Evolutionary conservation across 176 grass and related monocot genomes (phyloP).

Genomic region (Phoenix dactylifera): DNA sequence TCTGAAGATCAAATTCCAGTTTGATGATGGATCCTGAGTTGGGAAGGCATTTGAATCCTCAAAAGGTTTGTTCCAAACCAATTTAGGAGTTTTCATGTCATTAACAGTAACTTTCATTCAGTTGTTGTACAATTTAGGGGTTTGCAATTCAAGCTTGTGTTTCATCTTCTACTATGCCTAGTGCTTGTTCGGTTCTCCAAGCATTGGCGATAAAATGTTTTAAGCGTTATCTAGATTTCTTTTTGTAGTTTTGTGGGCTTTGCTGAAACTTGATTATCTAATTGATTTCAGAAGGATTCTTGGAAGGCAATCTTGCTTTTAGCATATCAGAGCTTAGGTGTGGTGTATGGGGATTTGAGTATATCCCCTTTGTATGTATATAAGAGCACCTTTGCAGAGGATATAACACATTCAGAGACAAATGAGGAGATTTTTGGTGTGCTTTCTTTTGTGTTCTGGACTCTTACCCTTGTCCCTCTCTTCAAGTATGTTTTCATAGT

Average conservation of each 20-base stretch:
- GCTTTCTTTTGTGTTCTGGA: conserved; percentile 99
- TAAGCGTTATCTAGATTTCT: no score
- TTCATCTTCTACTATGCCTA: no score
- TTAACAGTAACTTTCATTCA: no score
- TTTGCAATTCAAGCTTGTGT: no score
- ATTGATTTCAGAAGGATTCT: conserved; percentile 60
- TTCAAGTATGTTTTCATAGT: conserved; percentile 95
- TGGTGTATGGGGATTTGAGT: conserved; percentile 93
- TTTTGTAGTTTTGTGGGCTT: conserved; percentile 2
- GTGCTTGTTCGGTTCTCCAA: no score
- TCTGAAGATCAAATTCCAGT: conserved; percentile 7
- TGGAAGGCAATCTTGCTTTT: conserved; percentile 81
- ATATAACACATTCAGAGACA: conserved; percentile 87
- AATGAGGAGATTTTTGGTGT: conserved; percentile 94
- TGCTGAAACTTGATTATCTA: conserved; percentile 15
- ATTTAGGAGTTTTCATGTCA: no score
- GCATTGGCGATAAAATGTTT: no score
- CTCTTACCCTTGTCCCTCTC: conserved; percentile 87
- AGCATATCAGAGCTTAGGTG: conserved; percentile 94
- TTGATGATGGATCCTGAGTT: conserved; percentile 71
- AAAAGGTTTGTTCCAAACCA: conserved; percentile 23
- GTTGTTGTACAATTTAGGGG: no score
- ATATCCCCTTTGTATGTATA: conserved; percentile 96
- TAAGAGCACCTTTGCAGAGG: conserved; percentile 96
- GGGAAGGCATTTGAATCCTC: conserved; percentile 31